Conservation (phyloP, 257 asterid genomes). For the Galeopsis tetrahit region DNA sequence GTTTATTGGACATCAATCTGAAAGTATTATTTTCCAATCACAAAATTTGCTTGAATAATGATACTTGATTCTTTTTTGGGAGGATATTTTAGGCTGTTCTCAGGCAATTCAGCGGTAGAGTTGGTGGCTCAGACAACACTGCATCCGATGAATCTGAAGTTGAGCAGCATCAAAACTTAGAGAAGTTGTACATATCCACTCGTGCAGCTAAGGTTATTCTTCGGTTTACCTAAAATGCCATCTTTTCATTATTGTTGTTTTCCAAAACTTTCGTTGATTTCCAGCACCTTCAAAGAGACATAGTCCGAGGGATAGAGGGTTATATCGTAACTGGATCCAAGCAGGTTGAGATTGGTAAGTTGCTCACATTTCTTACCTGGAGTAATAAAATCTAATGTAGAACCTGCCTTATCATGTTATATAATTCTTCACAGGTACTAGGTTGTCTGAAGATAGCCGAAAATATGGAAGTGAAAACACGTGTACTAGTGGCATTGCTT, state of each 20-base stretch:
- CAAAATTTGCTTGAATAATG: not conserved
- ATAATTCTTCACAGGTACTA: conserved; percentile 47
- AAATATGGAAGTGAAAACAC: conserved; percentile 60
- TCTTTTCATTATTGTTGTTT: not conserved
- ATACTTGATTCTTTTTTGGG: conserved; percentile 18
- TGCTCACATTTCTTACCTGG: conserved; percentile 21
- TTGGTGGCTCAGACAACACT: conserved; percentile 57
- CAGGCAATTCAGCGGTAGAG: conserved; percentile 61
- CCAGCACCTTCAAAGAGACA: conserved; percentile 81
- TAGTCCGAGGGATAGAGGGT: conserved; percentile 77
- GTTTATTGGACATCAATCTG: not conserved
- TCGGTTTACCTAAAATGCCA: conserved; percentile 10
- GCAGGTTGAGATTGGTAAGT: conserved; percentile 76
- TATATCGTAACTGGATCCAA: conserved; percentile 68
- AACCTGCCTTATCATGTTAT: not conserved
- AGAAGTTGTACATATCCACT: conserved; percentile 70
- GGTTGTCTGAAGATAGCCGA: conserved; percentile 56
- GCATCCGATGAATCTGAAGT: conserved; percentile 54
- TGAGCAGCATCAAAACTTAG: conserved; percentile 60
- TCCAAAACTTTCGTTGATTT: conserved; percentile 7
- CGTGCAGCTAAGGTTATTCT: conserved; percentile 78
- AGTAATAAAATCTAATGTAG: not conserved
- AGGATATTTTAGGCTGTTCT: conserved; percentile 56
- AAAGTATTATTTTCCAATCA: not conserved
- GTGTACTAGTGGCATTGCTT: conserved; percentile 48